Evolutionary conservation across 805 yeast species (phyloP).

Genomic region (Sungouiella thailandica): DNA sequence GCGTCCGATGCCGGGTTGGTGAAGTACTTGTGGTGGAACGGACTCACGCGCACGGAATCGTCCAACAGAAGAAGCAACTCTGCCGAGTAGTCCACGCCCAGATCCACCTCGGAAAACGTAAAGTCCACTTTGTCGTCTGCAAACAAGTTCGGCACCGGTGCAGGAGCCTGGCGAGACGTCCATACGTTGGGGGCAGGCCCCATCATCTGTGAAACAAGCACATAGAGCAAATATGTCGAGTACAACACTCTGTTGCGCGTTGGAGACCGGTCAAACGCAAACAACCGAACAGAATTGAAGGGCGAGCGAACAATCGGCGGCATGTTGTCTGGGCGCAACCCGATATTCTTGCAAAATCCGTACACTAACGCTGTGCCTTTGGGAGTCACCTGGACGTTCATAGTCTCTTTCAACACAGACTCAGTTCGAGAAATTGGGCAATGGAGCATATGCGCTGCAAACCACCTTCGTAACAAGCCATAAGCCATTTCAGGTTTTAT

Average conservation of each 20-base stretch:
- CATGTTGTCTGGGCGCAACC: slow-evolving; percentile 34
- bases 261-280: slow-evolving; percentile 59
- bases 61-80: background rate
- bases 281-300: slow-evolving; percentile 68
- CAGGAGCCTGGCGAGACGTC: slow-evolving; percentile 53
- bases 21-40: slow-evolving; percentile 71
- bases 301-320: slow-evolving; percentile 50
- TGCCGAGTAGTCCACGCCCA: background rate
- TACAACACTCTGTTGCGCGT: slow-evolving; percentile 47
- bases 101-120: background rate
- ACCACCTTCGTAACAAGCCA: slow-evolving; percentile 46
- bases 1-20: slow-evolving; percentile 88
- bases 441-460: slow-evolving; percentile 62
- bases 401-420: slow-evolving; percentile 19
- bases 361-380: slow-evolving; percentile 77
- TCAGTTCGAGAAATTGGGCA: slow-evolving; percentile 73
- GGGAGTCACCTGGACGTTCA: slow-evolving; percentile 69
- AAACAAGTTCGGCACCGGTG: slow-evolving; percentile 17
- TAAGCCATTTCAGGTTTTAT: slow-evolving; percentile 45
- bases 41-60: slow-evolving; percentile 35
- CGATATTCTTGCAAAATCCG: slow-evolving; percentile 53
- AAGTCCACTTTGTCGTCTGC: slow-evolving; percentile 2
- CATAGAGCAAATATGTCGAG: slow-evolving; percentile 58
- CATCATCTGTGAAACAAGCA: slow-evolving; percentile 58
- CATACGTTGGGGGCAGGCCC: slow-evolving; percentile 70